Percentiles rank a stretch among this genome's conserved stretches.
Evolutionary conservation across 306 rosid genomes (phyloP).

Genomic region (Amphicarpaea edgeworthii): DNA sequence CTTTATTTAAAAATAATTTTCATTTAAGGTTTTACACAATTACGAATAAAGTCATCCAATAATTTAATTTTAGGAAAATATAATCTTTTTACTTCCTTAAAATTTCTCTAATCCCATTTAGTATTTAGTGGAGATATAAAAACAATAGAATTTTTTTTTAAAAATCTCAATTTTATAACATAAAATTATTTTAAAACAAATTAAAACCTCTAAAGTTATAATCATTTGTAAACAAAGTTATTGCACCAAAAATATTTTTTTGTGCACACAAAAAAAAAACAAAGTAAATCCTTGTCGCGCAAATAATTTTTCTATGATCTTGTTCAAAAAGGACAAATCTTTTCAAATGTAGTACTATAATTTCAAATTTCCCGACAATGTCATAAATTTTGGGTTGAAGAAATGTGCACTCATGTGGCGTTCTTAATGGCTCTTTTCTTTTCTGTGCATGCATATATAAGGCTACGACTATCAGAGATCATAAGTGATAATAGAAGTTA

Average conservation of each 20-base stretch:
- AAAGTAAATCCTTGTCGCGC: neutral
- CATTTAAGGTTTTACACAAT: neutral
- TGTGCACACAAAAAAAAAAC: neutral
- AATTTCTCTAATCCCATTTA: neutral
- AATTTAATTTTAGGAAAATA: neutral
- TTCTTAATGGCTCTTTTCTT: neutral
- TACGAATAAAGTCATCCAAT: neutral
- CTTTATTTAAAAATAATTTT: too few species aligned
- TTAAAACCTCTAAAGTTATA: neutral
- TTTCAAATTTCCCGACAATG: neutral
- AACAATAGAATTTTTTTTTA: neutral
- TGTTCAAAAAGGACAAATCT: neutral
- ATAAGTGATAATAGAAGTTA: neutral
- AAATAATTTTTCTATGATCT: neutral
- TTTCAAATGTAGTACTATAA: neutral
- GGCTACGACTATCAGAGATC: neutral
- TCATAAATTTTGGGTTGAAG: neutral
- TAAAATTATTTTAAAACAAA: neutral
- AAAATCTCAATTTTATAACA: neutral
- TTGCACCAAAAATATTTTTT: too few species aligned
- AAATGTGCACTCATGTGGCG: constrained; percentile 11
- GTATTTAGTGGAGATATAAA: neutral
- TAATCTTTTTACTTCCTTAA: neutral
- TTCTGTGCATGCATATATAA: neutral
- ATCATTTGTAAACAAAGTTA: too few species aligned